Evolutionary conservation across 2,329 filamentous ascomycete species (phyloP).

Genomic region (Fusarium verrucosum): DNA sequence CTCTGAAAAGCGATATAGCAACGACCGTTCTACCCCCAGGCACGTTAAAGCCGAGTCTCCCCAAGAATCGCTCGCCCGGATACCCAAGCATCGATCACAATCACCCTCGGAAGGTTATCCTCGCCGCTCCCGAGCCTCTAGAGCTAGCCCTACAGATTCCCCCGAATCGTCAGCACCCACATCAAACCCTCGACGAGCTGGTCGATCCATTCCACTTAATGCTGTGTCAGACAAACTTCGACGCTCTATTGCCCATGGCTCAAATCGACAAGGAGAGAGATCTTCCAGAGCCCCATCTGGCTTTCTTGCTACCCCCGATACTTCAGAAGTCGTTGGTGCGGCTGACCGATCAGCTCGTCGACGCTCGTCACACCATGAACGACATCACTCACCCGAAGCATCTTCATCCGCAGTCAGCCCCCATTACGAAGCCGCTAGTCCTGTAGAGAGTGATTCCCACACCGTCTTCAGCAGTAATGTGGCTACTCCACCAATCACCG

Average conservation of each 20-base stretch:
- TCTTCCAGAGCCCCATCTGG: slow-evolving; percentile 40
- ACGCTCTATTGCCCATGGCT: slow-evolving; percentile 47
- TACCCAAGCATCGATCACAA: slow-evolving; percentile 45
- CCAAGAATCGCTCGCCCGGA: slow-evolving; percentile 42
- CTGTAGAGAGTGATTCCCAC: slow-evolving; percentile 63
- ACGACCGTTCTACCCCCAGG: slow-evolving; percentile 41
- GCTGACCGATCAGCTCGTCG: slow-evolving; percentile 52
- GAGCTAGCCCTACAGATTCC: slow-evolving; percentile 46
- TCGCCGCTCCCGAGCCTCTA: slow-evolving; percentile 45
- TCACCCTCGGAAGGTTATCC: slow-evolving; percentile 49
- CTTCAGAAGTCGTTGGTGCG: slow-evolving; percentile 55
- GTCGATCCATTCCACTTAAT: slow-evolving; percentile 45
- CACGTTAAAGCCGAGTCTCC: slow-evolving; percentile 43
- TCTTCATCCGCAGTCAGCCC: slow-evolving; percentile 51
- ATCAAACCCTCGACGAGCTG: slow-evolving; percentile 39
- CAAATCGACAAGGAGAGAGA: slow-evolving; percentile 42
- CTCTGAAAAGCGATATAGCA: slow-evolving; percentile 29
- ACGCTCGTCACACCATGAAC: slow-evolving; percentile 55
- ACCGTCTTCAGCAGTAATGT: slow-evolving; percentile 71
- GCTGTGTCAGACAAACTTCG: slow-evolving; percentile 50
- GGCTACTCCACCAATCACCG: slow-evolving; percentile 79
- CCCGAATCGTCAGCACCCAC: slow-evolving; percentile 38
- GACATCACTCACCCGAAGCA: slow-evolving; percentile 57
- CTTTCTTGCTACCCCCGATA: slow-evolving; percentile 67
- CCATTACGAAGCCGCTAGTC: slow-evolving; percentile 60